Evolutionary conservation across 2,329 filamentous ascomycete genomes (phyloP), one percentile per base, ranked within the genome.

Genomic region (Pseudogymnoascus sp.): DNA sequence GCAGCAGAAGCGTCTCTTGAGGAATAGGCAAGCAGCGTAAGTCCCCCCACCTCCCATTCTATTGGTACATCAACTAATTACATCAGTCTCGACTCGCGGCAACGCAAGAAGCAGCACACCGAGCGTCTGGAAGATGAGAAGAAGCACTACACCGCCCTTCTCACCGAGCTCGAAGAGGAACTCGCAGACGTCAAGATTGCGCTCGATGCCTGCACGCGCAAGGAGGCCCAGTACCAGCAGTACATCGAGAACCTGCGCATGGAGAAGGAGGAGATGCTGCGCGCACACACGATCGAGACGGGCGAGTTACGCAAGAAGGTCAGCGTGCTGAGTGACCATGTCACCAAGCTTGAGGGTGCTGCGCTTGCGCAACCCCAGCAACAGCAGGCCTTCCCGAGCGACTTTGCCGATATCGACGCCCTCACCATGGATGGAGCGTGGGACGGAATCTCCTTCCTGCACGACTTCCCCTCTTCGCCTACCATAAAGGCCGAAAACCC

Each of bases 41-140:
- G 90, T 84, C 67, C 71, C 71, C 69, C 69, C 68, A 68, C 65
- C 62, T 64, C 36, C 51, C 8, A 31, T 57, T 64, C 66, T 66
- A 61, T 28, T 67, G 54, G 62, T 65, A 63, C 65, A 67, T 70
- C 71, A 69, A 73, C 63, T 63, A 28, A 51, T 67, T 45, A 25
- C 64, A 61, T 61, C 69, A 96, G 92, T 69, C 89, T 99, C 71
- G 93, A 98, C 79, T 98, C 95, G 51, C 87, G 95, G 69, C 93
- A 98, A 77, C 88, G 95, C 71, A 99, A 98, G 84, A 98, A 98
- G 85, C 90, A 92, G 79, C 93, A 98, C 79, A 98, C 95, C 36
- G 95, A 98, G 79, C 88, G 95, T 71, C 85, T 98, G 54, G 95
- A 98, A 77, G 90, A 95, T 76, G 93, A 98, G 80, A 97, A 98